Evolutionary conservation across 2,329 filamentous ascomycete species (phyloP), one percentile per base, ranked within the genome.

Genomic region (Rhynchosporium agropyri): DNA sequence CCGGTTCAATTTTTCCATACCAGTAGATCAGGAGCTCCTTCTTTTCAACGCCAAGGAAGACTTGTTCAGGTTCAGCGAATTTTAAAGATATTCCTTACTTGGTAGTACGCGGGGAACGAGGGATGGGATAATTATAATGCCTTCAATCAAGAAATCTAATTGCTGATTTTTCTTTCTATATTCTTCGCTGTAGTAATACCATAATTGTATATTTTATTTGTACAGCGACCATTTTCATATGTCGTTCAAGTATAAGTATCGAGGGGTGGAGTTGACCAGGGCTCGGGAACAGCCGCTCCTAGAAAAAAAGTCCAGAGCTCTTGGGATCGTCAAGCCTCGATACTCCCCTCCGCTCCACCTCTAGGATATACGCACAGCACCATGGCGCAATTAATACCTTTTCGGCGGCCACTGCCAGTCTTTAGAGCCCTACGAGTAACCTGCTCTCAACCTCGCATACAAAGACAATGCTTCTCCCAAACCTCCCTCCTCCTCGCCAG

Each of bases 371-470:
- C 28, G 1, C 42, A 26, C 33, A 26, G 13, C 45, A 56, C 42
- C 38, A 64, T 64, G 58, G 36, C 62, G 20, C 58, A 53, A 31
- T 28, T 46, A 48, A 46, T 46, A 15, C 15, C 62, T 42, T 63
- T 74, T 43, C 69, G 66, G 10, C 67, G 69, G 50, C 69, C 71
- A n/a, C 51, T 72, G 50, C 68, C 70, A 26, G 42, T 72, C 50
- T 62, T 66, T 31, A 20, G 57, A 12, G 62, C 60, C 28, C 33
- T 63, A 12, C 59, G 63, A 15, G 38, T 60, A 29, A 61, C 62
- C 42, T 58, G 57, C 29, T 45, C 62, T 28, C 36, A 10, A 12
- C 54, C 54, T 45, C 28, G 10, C 36, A 48, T 20, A 26, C 46
- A 42, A n/a, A 60, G 64, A 60, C 63, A 69, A 68, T 67, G 64